Conservation (phyloP, 306 rosid species). For the Vachellia pachyceras region DNA sequence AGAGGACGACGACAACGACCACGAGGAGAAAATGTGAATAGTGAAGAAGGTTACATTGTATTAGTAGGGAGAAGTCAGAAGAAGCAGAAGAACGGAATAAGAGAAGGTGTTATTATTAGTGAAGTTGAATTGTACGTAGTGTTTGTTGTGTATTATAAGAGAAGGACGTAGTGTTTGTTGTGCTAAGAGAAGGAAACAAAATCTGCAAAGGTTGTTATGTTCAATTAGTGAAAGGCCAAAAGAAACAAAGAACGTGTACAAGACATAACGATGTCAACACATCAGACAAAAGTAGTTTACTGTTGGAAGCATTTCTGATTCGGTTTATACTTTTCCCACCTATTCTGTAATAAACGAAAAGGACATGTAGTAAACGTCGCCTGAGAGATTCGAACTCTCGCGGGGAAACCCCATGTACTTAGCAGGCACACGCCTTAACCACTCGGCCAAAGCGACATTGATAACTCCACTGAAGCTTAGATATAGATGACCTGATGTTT, state of each 20-base stretch:
- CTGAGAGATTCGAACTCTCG: constrained; percentile 33
- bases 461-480: no score
- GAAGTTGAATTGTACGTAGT: constrained; percentile 46
- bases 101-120: constrained; percentile 22
- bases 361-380: neutral
- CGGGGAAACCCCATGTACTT: constrained; percentile 34
- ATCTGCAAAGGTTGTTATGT: constrained; percentile 22
- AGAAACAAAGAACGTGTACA: neutral
- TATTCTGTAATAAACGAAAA: no score
- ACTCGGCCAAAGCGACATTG: constrained; percentile 29
- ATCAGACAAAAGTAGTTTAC: neutral
- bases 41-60: constrained; percentile 16
- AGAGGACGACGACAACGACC: neutral
- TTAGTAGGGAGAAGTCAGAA: constrained; percentile 43
- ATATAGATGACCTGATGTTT: no score
- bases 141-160: constrained; percentile 45
- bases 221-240: constrained; percentile 24
- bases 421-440: constrained; percentile 34
- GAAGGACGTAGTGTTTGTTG: no score
- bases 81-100: constrained; percentile 32
- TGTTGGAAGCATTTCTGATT: neutral
- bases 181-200: constrained; percentile 45
- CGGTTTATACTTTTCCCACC: no score
- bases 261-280: constrained; percentile 3
- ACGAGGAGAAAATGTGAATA: constrained; percentile 60